phyloP scores from a whole-genome alignment of 2,329 filamentous ascomycete genomes.

The Diaporthe caulivora region DNA sequence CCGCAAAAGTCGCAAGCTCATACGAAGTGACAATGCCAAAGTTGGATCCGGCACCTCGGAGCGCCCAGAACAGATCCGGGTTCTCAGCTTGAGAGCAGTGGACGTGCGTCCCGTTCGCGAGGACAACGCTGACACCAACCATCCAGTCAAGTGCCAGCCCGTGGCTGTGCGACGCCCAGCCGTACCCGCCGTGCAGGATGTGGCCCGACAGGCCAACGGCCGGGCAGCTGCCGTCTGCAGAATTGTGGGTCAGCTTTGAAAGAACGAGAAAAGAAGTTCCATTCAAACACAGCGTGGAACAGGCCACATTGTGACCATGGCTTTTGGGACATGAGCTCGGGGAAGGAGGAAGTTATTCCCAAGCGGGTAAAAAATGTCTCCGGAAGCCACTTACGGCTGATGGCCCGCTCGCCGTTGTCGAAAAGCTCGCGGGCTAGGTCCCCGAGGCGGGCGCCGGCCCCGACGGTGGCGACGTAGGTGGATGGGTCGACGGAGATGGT shows the following conservation, averaged over 20 bases:
- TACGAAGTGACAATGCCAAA: constrained; percentile 56
- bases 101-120: constrained; percentile 53
- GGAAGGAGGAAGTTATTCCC: too few relatives aligned
- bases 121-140: constrained; percentile 51
- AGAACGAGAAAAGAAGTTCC: too few relatives aligned
- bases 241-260: too few relatives aligned
- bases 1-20: constrained; percentile 54
- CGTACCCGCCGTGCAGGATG: constrained; percentile 55
- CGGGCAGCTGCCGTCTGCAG: constrained; percentile 67
- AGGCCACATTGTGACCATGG: too few relatives aligned
- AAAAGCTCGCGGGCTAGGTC: constrained; percentile 57
- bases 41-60: constrained; percentile 55
- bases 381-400: too few relatives aligned
- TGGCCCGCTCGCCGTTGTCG: constrained; percentile 53
- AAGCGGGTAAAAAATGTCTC: too few relatives aligned
- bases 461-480: constrained; percentile 57
- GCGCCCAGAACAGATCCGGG: constrained; percentile 57
- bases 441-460: constrained; percentile 64
- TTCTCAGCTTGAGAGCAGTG: constrained; percentile 51
- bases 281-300: too few relatives aligned
- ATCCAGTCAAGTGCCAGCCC: constrained; percentile 53
- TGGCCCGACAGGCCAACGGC: constrained; percentile 58
- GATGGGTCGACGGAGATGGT: constrained; percentile 54
- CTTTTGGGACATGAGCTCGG: too few relatives aligned
- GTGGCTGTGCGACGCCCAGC: constrained; percentile 52